Conservation (phyloP, 306 rosid species). For the Hippophae rhamnoides region DNA sequence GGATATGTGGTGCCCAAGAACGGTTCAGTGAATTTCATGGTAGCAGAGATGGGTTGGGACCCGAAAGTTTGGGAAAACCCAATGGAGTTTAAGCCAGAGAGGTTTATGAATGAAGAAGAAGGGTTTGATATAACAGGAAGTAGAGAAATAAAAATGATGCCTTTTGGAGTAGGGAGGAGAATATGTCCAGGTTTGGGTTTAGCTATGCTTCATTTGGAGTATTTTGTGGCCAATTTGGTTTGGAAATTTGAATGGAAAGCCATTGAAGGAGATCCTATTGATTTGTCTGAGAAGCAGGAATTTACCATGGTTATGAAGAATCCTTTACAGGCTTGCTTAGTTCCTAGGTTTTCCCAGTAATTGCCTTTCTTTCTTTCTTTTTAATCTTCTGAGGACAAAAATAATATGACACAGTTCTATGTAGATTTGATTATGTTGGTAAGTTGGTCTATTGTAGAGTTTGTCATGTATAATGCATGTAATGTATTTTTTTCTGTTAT, state of each 20-base stretch:
- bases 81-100: constrained; percentile 26
- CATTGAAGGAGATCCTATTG: constrained; percentile 3
- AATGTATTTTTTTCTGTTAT: no score
- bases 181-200: constrained; percentile 15
- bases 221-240: constrained; percentile 28
- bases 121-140: constrained; percentile 12
- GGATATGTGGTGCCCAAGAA: constrained; percentile 20
- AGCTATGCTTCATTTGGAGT: constrained; percentile 26
- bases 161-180: constrained; percentile 28
- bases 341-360: background rate
- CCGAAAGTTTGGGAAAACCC: constrained; percentile 29
- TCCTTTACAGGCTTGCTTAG: constrained; percentile 16
- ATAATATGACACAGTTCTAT: no score
- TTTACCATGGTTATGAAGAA: constrained; percentile 30
- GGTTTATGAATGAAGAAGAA: constrained; percentile 6
- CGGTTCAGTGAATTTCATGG: constrained; percentile 17
- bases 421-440: no score
- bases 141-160: constrained; percentile 28
- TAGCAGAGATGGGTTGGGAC: constrained; percentile 27
- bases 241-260: constrained; percentile 22
- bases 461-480: no score
- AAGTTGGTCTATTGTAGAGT: no score
- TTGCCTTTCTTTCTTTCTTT: no score
- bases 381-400: no score
- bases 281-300: constrained; percentile 22